Percentiles rank a stretch among this genome's conserved stretches.
Evolutionary conservation across 164 flowering plant species (phyloP).

Genomic region (Protea cynaroides): DNA sequence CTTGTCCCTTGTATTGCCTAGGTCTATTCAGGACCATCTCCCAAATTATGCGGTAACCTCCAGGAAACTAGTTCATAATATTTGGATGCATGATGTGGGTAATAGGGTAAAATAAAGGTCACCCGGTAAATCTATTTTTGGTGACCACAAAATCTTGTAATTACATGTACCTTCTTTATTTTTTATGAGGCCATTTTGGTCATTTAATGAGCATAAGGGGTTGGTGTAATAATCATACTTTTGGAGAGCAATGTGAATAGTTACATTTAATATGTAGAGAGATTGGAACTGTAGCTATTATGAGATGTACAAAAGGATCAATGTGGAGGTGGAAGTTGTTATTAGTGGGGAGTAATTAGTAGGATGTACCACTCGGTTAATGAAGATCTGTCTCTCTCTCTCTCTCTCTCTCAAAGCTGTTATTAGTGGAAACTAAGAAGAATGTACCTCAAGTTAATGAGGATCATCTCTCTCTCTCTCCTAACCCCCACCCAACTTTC

Average conservation of each 20-base stretch:
- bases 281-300: constrained; percentile 23
- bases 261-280: constrained; percentile 1
- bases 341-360: constrained; percentile 12
- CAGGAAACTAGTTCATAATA: background rate
- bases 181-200: constrained; percentile 9
- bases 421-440: constrained; percentile 14
- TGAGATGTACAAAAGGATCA: constrained; percentile 18
- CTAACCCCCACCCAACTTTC: too few species aligned
- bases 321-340: constrained; percentile 16
- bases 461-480: constrained; percentile 5
- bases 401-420: constrained; percentile 21
- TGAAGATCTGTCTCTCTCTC: constrained; percentile 6
- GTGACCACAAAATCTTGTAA: constrained; percentile 14
- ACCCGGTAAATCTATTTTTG: background rate
- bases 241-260: constrained; percentile 28
- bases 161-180: background rate
- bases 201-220: constrained; percentile 1
- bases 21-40: constrained; percentile 2
- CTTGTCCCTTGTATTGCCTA: background rate
- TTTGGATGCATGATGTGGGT: background rate
- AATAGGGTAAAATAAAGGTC: constrained; percentile 10
- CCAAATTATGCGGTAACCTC: background rate
- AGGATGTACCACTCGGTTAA: constrained; percentile 13
- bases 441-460: constrained; percentile 12
- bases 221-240: constrained; percentile 15